phyloP scores from a whole-genome alignment of 768 basidiomycete species.

The Roridomyces roridus region DNA sequence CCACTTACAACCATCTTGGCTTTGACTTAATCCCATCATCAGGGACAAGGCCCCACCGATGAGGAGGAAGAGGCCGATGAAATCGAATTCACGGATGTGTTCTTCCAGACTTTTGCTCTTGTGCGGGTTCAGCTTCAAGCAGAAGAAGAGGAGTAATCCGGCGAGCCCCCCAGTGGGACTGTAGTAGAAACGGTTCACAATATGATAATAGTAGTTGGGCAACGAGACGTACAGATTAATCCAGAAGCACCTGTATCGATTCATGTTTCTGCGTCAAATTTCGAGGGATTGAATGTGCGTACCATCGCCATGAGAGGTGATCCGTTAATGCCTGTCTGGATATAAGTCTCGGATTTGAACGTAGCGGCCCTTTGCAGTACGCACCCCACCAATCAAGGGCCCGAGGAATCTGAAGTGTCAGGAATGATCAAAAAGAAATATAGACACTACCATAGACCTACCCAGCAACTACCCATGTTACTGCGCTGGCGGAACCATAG shows the following conservation, averaged over 20 bases:
- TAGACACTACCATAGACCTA: no score
- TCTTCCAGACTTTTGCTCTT: conserved; percentile 60
- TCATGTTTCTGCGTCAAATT: conserved; percentile 8
- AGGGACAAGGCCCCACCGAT: conserved; percentile 68
- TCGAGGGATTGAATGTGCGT: conserved; percentile 24
- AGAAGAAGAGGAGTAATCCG: conserved; percentile 66
- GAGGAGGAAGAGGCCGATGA: conserved; percentile 67
- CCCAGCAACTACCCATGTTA: conserved; percentile 79
- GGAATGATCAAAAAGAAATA: not conserved
- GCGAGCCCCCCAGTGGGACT: conserved; percentile 80
- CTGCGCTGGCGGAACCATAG: conserved; percentile 74
- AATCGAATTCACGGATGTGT: conserved; percentile 72
- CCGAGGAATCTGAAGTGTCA: conserved; percentile 79
- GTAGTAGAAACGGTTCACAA: no score
- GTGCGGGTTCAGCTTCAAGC: conserved; percentile 80
- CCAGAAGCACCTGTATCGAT: conserved; percentile 66
- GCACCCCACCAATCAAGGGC: conserved; percentile 82
- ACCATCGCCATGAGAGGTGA: conserved; percentile 84
- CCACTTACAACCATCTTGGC: conserved; percentile 62
- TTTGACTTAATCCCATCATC: conserved; percentile 74
- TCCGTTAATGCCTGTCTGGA: conserved; percentile 65
- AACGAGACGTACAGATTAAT: conserved; percentile 73
- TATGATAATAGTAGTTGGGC: no score
- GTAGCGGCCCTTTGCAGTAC: not conserved
- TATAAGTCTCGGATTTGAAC: no score